These are phyloP conservation scores for Crotalaria pallida DNA, from an alignment of 306 rosid species.

Conservation along the genomic window DNA sequence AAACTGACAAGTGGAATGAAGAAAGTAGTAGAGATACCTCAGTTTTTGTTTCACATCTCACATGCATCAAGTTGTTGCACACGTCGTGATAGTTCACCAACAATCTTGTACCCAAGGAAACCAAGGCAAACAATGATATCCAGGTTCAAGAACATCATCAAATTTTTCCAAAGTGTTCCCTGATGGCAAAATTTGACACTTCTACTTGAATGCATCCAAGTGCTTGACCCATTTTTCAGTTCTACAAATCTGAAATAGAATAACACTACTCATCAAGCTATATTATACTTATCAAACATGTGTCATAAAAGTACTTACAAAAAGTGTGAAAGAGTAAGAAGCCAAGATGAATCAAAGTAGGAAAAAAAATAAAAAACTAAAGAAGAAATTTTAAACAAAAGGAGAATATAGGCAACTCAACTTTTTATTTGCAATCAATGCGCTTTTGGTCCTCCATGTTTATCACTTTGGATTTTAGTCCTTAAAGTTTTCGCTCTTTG, in stretches of 20 bases:
- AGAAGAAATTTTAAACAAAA: not conserved
- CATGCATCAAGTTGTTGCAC: constrained; percentile 53
- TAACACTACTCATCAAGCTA: constrained; percentile 6
- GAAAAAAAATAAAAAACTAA: not conserved
- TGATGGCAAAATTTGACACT: constrained; percentile 59
- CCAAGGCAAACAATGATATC: constrained; percentile 75
- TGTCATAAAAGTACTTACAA: not conserved
- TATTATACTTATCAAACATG: not conserved
- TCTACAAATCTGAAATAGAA: constrained; percentile 13
- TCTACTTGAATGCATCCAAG: constrained; percentile 53
- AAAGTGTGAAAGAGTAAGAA: not conserved
- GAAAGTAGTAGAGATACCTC: constrained; percentile 37
- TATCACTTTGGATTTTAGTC: no score
- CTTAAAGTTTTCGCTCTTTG: no score
- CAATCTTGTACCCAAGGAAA: constrained; percentile 46
- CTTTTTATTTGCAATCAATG: no score
- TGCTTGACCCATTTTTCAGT: constrained; percentile 57
- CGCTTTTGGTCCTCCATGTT: no score
- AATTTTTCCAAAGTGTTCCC: constrained; percentile 59
- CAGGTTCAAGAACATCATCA: constrained; percentile 49
- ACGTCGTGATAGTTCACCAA: constrained; percentile 51
- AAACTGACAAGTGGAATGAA: not conserved
- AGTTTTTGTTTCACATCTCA: constrained; percentile 60
- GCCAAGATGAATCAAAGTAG: not conserved
- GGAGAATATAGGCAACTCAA: no score